Percentiles rank a stretch among this genome's conserved stretches.
Evolutionary conservation across 345 rosid species (phyloP).

Genomic region (Kernera saxatilis): DNA sequence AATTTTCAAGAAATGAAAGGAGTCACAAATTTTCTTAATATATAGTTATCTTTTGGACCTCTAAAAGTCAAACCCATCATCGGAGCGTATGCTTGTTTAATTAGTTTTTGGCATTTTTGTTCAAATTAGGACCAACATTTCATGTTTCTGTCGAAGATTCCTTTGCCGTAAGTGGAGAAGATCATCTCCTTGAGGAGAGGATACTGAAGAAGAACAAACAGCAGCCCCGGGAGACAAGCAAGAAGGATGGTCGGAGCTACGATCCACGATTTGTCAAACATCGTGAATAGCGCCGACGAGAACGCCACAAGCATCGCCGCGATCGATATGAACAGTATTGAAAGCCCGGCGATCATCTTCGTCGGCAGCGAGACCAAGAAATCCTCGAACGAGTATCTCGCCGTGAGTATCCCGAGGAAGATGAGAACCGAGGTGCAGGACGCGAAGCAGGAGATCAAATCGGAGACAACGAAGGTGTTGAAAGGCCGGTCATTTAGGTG

Average conservation of each 20-base stretch:
- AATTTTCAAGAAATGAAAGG: too few species aligned
- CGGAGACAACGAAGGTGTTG: constrained; percentile 24
- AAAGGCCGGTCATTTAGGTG: background rate
- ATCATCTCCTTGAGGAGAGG: constrained; percentile 30
- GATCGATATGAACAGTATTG: constrained; percentile 26
- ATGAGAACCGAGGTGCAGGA: constrained; percentile 25
- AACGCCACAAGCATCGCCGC: constrained; percentile 36
- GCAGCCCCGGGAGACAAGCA: constrained; percentile 25
- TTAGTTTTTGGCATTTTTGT: background rate
- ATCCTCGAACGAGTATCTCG: constrained; percentile 32
- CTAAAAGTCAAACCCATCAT: too few species aligned
- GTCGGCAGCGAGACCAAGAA: constrained; percentile 27
- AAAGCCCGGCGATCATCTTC: constrained; percentile 33
- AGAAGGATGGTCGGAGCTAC: constrained; percentile 22
- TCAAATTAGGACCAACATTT: constrained; percentile 19
- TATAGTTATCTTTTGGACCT: too few species aligned
- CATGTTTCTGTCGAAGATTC: constrained; percentile 30
- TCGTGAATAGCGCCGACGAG: constrained; percentile 25
- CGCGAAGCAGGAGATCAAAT: constrained; percentile 31
- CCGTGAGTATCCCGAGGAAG: constrained; percentile 30
- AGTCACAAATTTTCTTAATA: too few species aligned
- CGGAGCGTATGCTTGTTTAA: background rate
- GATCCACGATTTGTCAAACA: constrained; percentile 14
- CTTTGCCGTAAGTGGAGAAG: constrained; percentile 25
- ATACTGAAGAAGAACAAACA: constrained; percentile 34